phyloP scores from a whole-genome alignment of 805 yeast genomes.

The Helenozyma rhizophorensis region DNA sequence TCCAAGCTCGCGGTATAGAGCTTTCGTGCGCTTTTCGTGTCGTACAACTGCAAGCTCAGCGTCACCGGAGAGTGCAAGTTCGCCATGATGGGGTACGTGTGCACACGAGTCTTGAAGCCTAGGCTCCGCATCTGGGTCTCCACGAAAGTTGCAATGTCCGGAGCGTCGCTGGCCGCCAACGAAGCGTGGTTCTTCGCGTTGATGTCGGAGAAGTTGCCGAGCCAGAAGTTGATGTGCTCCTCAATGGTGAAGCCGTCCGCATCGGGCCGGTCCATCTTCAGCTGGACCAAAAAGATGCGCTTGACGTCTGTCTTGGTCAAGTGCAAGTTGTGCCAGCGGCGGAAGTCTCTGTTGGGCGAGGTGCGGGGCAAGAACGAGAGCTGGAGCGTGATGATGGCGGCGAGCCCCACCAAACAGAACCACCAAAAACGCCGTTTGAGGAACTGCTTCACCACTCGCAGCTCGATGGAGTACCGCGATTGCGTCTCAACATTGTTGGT shows the following conservation, averaged over 20 bases:
- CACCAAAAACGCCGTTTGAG: conserved; percentile 34
- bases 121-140: conserved; percentile 23
- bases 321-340: conserved; percentile 64
- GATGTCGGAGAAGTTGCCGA: conserved; percentile 23
- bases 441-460: neutral
- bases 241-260: conserved; percentile 18
- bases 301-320: conserved; percentile 68
- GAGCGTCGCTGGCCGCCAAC: conserved; percentile 21
- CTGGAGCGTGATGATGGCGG: conserved; percentile 53
- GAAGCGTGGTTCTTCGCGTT: conserved; percentile 19
- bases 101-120: conserved; percentile 21
- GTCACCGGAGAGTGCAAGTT: conserved; percentile 18
- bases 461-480: no score
- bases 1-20: conserved; percentile 23
- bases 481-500: no score
- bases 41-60: conserved; percentile 24
- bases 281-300: conserved; percentile 46
- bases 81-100: conserved; percentile 9
- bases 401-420: conserved; percentile 45
- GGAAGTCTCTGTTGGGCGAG: conserved; percentile 73
- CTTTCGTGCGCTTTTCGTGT: conserved; percentile 15
- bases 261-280: conserved; percentile 13
- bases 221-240: conserved; percentile 24
- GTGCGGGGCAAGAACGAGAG: conserved; percentile 80
- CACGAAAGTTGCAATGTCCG: conserved; percentile 22